Base-by-base conservation (phyloP, 164 flowering plant genomes). In the Dillenia turbinata region DNA sequence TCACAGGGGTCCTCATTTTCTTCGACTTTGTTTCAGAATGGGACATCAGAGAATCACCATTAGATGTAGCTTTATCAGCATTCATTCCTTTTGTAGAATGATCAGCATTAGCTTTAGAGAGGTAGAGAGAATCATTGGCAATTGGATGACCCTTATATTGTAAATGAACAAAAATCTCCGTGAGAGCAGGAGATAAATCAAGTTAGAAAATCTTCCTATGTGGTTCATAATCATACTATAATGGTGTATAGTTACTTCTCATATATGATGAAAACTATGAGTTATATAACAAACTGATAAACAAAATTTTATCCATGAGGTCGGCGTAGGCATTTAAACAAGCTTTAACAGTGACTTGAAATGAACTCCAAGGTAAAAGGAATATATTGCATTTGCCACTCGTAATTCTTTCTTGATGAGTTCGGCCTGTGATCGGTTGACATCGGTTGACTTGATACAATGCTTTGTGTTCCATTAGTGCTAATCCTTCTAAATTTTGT, bases 381-480 rank as follows among this genome's bases (percentile, higher is more conserved):
- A 33, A 33, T 33, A 33, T 33, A 33, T 33, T 33, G 40, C 40
- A 33, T 33, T 33, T 33, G 40, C 7, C 0, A 0, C 40, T 33
- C 7, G 0, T 33, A 33, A 5, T 15, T 49, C 67, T 67, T 73
- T 83, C 96, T 76, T 93, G 98, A 84, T 93, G 98, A 59, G 98
- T 87, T 59, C 98, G 81, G 55, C 97, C 98, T 60, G 96, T 89
- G 56, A 90, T 51, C 58, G 97, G 98, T 80, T 90, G 75, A 71
- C 98, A 90, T 67, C 58, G 97, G 98, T 80, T 90, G 75, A 71
- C 98, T 89, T 67, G 72, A 69, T 40, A 93, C 92, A 51, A 89
- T 66, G 73, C 98, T 90, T 49, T 88, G 81, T 64, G 66, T 75
- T 64, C 96, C 90, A 73, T 90, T 69, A 48, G 97, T 85, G 65